These are phyloP conservation scores for Iberis amara DNA, from an alignment of 441 rosid genomes.

Conservation along the genomic window DNA sequence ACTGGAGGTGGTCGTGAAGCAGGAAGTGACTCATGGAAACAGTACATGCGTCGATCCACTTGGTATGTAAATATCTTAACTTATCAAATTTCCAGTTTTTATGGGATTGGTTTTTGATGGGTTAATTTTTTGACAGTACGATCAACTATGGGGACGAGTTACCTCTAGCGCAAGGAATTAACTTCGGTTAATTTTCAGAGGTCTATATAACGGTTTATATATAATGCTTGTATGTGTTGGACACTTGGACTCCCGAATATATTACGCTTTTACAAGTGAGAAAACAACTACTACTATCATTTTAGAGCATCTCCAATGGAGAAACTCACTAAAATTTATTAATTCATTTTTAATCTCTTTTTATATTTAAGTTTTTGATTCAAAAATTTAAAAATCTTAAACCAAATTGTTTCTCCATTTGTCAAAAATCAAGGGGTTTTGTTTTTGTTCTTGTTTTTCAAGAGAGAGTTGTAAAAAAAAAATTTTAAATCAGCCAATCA, in stretches of 20 bases:
- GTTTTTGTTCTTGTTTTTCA: no score
- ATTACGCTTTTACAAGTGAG: no score
- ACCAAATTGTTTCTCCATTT: no score
- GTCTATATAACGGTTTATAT: not conserved
- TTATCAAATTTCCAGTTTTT: not conserved
- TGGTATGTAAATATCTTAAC: conserved; percentile 49
- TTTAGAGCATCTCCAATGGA: no score
- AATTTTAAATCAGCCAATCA: no score
- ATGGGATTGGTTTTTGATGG: not conserved
- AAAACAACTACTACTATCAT: no score
- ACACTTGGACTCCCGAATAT: not conserved
- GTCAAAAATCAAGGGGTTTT: no score
- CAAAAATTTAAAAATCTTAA: no score
- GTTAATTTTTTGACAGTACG: conserved; percentile 45
- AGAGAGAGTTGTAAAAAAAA: no score
- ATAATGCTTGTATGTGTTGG: not conserved
- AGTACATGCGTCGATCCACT: conserved; percentile 94
- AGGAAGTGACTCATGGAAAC: conserved; percentile 99
- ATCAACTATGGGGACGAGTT: conserved; percentile 87
- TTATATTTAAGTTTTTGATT: no score
- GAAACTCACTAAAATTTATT: no score
- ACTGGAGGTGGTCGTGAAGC: conserved; percentile 98
- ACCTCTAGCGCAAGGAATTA: conserved; percentile 96
- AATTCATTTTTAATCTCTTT: no score
- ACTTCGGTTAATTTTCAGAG: conserved; percentile 55